These are phyloP conservation scores for Cicer chorassanicum DNA, from an alignment of 306 rosid species.

Conservation along the genomic window DNA sequence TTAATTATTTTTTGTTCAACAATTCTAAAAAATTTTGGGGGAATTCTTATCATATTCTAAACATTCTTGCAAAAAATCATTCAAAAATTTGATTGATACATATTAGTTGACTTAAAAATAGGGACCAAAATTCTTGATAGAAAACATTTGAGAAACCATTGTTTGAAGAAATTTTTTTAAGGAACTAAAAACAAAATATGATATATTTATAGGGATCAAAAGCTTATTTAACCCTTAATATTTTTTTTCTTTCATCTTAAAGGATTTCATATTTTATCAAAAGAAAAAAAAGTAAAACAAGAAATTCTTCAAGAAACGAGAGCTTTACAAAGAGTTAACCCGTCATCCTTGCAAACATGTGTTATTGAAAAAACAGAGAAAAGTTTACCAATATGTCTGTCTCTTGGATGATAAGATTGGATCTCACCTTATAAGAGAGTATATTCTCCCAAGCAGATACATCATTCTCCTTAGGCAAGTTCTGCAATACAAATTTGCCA, in stretches of 20 bases:
- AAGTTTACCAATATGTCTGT: neutral
- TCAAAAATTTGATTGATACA: too few relatives aligned
- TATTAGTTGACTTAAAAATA: too few relatives aligned
- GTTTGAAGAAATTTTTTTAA: too few relatives aligned
- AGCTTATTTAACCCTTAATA: neutral
- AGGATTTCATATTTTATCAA: neutral
- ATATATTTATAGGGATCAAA: too few relatives aligned
- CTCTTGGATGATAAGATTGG: constrained; percentile 25
- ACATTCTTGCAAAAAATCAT: too few relatives aligned
- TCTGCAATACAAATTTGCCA: constrained; percentile 88
- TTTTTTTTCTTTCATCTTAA: neutral
- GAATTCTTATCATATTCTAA: too few relatives aligned
- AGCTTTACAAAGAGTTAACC: constrained; percentile 3
- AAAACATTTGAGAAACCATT: too few relatives aligned
- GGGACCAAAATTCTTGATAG: too few relatives aligned
- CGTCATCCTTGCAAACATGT: constrained; percentile 9
- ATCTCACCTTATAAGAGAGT: constrained; percentile 63
- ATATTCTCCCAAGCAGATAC: constrained; percentile 66
- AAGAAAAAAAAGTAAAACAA: neutral
- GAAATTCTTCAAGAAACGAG: constrained; percentile 5
- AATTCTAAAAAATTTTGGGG: too few relatives aligned
- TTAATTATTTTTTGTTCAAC: too few relatives aligned
- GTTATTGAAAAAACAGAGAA: neutral
- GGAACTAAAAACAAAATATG: too few relatives aligned
- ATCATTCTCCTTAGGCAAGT: constrained; percentile 72